phyloP scores from a whole-genome alignment of 2,329 filamentous ascomycete genomes.

The Cyphellophora attinorum region DNA sequence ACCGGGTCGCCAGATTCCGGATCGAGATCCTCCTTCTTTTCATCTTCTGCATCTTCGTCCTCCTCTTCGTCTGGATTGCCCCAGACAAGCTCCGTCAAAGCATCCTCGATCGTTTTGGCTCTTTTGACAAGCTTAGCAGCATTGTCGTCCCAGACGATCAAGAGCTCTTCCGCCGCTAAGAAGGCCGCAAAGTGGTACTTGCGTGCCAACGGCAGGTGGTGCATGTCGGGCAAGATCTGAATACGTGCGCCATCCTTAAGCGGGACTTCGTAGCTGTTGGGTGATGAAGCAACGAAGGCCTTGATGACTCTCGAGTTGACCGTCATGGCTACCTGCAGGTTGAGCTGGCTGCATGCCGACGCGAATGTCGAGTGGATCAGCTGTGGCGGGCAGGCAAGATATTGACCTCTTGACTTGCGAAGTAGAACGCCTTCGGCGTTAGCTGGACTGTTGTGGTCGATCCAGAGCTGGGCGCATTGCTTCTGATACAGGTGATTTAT shows the following conservation, averaged over 20 bases:
- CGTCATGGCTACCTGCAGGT: slow-evolving; percentile 70
- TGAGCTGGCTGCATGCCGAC: slow-evolving; percentile 56
- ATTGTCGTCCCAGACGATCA: slow-evolving; percentile 78
- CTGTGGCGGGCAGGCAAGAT: slow-evolving; percentile 63
- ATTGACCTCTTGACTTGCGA: slow-evolving; percentile 58
- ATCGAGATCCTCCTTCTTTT: slow-evolving; percentile 53
- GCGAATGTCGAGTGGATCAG: slow-evolving; percentile 56
- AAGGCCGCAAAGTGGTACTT: slow-evolving; percentile 78
- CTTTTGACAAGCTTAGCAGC: slow-evolving; percentile 59
- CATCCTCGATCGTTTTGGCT: slow-evolving; percentile 62
- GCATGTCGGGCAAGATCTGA: slow-evolving; percentile 65
- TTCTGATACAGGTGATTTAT: slow-evolving; percentile 75
- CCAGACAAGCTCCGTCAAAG: slow-evolving; percentile 72
- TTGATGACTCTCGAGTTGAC: slow-evolving; percentile 72
- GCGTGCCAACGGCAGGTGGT: slow-evolving; percentile 59
- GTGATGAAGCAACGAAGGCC: slow-evolving; percentile 64
- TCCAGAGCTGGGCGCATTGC: slow-evolving; percentile 66
- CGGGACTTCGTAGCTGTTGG: slow-evolving; percentile 64
- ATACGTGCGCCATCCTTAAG: slow-evolving; percentile 65
- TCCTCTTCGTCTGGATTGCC: slow-evolving; percentile 39
- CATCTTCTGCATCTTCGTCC: slow-evolving; percentile 23
- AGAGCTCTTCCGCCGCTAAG: slow-evolving; percentile 57
- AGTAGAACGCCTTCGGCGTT: slow-evolving; percentile 60
- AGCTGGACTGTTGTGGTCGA: slow-evolving; percentile 56
- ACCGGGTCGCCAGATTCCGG: slow-evolving; percentile 47